Base-by-base conservation (phyloP, 768 basidiomycete species). In the Rubroboletus pulcherrimus region DNA sequence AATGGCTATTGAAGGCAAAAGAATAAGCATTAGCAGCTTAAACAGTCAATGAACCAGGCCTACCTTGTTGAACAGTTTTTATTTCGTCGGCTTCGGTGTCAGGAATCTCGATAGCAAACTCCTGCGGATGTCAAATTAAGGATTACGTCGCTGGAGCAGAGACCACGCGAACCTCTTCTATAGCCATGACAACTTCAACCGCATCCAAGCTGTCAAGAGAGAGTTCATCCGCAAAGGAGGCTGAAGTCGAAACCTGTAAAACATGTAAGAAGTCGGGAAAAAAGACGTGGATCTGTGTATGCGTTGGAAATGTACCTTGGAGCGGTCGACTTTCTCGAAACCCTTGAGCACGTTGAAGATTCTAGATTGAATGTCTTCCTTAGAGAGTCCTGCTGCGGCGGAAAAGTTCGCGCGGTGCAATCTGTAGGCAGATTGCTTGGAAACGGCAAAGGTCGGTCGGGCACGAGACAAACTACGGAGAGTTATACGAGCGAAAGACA, bases 101-200 rank as follows among this genome's bases (percentile, higher is more conserved):
- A 15, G 97, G 96, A 66, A 99, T 99, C 74, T 98, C 97, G 69
- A 99, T 95, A 30, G 83, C 80, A 71, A 99, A 99, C 68, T 98
- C 97, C 93, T 98, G 64, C 35, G 17, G 52, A 33, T 42, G 17
- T 6, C 15, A 37, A 4, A 7, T 53, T 21, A 51, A 52, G 49
- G 38, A 17, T 52, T 56, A 39, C 39, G 39, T 52, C 19, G 41
- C 53, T 44, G 21, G n/a, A 53, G 34, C 30, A 38, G 41, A 53
- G 40, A 53, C 49, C 19, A 37, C 24, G 26, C 59, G 49, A 63
- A 85, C 88, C 83, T 94, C 97, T 76, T 99, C 97, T 63, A 99
- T 88, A 39, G 96, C 93, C 94, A 99, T 97, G 65, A 98, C 91
- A 29, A 98, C 94, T 73, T 99, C 97, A 19, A 99, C 95, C 19